A percentile compares a stretch with the other conserved stretches of the same genome.
Conservation (phyloP, 2,329 filamentous ascomycete species). For the Fusarium chaquense region DNA sequence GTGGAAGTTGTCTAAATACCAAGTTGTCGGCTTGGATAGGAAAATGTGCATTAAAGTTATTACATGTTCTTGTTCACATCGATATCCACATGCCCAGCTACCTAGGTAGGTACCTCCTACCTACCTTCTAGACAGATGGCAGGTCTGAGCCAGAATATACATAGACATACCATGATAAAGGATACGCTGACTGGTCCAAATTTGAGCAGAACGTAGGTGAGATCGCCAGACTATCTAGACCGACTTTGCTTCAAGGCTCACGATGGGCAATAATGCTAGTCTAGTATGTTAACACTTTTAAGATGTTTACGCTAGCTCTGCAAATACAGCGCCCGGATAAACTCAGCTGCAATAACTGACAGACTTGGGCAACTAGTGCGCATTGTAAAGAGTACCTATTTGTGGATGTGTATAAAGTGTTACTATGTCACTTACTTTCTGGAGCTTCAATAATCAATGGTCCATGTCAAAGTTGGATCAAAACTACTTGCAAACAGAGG, state of each 20-base stretch:
- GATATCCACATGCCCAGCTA: neutral
- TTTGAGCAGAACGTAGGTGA: neutral
- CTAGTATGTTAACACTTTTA: neutral
- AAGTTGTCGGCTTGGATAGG: neutral
- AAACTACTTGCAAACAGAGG: neutral
- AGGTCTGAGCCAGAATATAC: neutral
- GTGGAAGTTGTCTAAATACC: neutral
- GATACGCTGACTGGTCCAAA: neutral
- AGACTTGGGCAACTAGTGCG: neutral
- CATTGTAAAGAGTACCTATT: neutral
- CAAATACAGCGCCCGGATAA: neutral
- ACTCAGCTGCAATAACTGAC: neutral
- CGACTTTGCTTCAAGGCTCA: neutral
- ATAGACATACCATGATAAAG: neutral
- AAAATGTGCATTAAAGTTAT: neutral
- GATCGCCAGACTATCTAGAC: neutral
- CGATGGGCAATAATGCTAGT: neutral
- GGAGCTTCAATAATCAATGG: neutral
- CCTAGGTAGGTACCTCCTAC: too few relatives aligned
- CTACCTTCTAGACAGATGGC: neutral
- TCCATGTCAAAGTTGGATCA: neutral
- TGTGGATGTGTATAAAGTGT: too few relatives aligned
- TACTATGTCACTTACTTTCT: neutral
- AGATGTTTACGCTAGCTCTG: neutral
- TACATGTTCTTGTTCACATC: neutral